Evolutionary conservation across 2,329 filamentous ascomycete species (phyloP), one percentile per base, ranked within the genome.

Genomic region (Tolypocladium paradoxum): DNA sequence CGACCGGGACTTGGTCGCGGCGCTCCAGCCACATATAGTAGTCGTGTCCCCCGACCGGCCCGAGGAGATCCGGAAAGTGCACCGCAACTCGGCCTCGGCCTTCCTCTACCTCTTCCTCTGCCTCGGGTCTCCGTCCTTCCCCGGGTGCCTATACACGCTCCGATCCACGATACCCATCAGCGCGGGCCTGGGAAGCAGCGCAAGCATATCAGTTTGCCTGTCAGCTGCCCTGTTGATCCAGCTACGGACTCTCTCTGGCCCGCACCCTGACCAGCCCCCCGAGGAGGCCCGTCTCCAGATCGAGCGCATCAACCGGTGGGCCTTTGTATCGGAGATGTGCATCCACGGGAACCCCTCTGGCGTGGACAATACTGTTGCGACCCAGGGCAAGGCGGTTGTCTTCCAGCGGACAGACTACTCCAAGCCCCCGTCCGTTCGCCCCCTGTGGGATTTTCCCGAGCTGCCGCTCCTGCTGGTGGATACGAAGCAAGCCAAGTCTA

Each of bases 301-400:
- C 33, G 91, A 97, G 72, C 84, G 92, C 58, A 96, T 99, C 72
- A 99, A 99, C 70, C 82, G 88, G 56, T 99, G 95, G 93, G 91
- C 93, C 0, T 97, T 96, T 69, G 93, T 99, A 1, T 87, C 87
- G 27, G 93, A 99, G 69, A 87, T 97, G 83, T 93, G 90, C 70
- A 96, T 97, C 57, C 93, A 99, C 66, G 93, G 92, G 37, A 97
- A 95, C 64, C 93, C 93, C 0, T 96, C 90, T 0, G 93, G 93
- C 0, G 89, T 99, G 45, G 93, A 99, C 71, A 99, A 99, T 69
- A 99, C 93, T 3, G 92, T 99, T 31, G 81, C 92, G 14, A 88
- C 91, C 14, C 88, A 95, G 63, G 93, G 93, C 54, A 96, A 96
- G 71, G 93, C 91, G 0, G 90, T 99, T 1, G 76, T 97, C 3